These are phyloP conservation scores for Alternaria viburni DNA, from an alignment of 2,329 filamentous ascomycete genomes.

Conservation along the genomic window DNA sequence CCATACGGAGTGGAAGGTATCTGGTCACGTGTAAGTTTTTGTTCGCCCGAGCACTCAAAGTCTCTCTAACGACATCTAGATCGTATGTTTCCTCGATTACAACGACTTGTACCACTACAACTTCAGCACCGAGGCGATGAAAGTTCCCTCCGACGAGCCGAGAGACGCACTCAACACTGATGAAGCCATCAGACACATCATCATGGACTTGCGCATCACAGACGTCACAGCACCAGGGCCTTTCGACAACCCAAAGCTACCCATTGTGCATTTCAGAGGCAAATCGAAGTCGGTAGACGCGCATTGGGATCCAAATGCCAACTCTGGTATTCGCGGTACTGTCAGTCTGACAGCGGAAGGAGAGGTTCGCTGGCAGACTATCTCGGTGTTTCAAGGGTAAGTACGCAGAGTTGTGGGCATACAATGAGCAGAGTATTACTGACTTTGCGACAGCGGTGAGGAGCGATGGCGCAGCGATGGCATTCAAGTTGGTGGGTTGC, in stretches of 20 bases:
- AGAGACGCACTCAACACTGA: constrained; percentile 63
- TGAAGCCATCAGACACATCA: constrained; percentile 74
- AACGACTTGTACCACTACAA: constrained; percentile 74
- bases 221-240: constrained; percentile 65
- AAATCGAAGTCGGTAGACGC: constrained; percentile 67
- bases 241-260: constrained; percentile 63
- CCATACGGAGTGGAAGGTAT: constrained; percentile 67
- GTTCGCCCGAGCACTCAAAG: neutral
- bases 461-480: constrained; percentile 79
- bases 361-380: constrained; percentile 76
- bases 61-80: constrained; percentile 32
- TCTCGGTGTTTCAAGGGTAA: constrained; percentile 65
- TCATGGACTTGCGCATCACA: constrained; percentile 69
- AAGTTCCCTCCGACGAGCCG: constrained; percentile 47
- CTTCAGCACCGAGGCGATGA: constrained; percentile 57
- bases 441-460: constrained; percentile 58
- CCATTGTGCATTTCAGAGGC: constrained; percentile 73
- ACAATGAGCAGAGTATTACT: constrained; percentile 22
- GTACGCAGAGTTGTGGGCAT: constrained; percentile 2
- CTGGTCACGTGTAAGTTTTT: constrained; percentile 67
- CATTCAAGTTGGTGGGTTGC: constrained; percentile 72
- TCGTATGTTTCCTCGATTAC: constrained; percentile 54
- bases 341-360: constrained; percentile 72
- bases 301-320: constrained; percentile 71
- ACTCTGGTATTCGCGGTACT: constrained; percentile 68